Conservation (phyloP, 805 yeast genomes). For the Blastobotrys parvus region DNA sequence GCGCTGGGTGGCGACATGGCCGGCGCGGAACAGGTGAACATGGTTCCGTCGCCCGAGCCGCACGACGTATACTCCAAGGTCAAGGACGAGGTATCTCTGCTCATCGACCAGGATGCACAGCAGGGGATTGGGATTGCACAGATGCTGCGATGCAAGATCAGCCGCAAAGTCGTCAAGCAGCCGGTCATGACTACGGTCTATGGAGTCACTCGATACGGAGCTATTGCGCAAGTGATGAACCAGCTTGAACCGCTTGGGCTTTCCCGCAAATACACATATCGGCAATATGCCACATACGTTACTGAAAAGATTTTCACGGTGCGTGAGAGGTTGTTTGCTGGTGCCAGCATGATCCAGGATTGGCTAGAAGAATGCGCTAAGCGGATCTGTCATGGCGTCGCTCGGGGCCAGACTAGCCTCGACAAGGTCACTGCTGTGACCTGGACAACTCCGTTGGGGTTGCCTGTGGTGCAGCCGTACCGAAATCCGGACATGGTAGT, state of each 20-base stretch:
- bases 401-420: conserved; percentile 38
- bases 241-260: conserved; percentile 40
- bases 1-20: conserved; percentile 58
- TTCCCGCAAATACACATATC: background rate
- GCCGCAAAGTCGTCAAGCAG: conserved; percentile 86
- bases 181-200: conserved; percentile 98
- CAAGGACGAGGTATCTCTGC: conserved; percentile 36
- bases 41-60: conserved; percentile 45
- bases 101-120: conserved; percentile 29
- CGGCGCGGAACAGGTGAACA: conserved; percentile 55
- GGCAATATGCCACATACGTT: conserved; percentile 44
- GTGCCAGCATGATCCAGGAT: conserved; percentile 90
- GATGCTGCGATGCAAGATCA: conserved; percentile 50
- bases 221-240: conserved; percentile 77
- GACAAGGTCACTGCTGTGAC: conserved; percentile 55
- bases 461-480: conserved; percentile 96
- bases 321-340: conserved; percentile 72
- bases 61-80: conserved; percentile 53
- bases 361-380: conserved; percentile 87
- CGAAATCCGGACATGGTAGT: conserved; percentile 54
- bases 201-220: conserved; percentile 93
- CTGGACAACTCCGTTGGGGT: conserved; percentile 94
- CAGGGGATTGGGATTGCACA: conserved; percentile 24
- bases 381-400: conserved; percentile 47
- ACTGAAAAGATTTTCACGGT: conserved; percentile 75